Base-by-base conservation (phyloP, 371 early-diverging fungal species). In the Homolaphlyctis polyrhiza region DNA sequence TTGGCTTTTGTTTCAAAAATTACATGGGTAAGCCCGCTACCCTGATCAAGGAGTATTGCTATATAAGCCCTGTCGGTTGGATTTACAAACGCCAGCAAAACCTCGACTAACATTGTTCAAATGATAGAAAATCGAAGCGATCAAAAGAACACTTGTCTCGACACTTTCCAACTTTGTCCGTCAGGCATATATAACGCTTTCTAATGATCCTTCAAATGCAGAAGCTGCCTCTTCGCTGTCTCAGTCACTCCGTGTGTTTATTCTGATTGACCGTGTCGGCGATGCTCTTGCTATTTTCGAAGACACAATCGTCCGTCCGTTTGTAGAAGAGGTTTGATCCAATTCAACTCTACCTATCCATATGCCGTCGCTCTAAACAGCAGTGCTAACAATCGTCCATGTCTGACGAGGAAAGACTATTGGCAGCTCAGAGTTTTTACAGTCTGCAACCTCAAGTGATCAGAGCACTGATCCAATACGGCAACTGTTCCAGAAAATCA, bases 201-300 rank as follows among this genome's bases (percentile, higher is more conserved):
- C 71, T 34, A 48, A 67, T 3, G 74, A 73, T 1, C 71, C 79
- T n/a, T 60, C 72, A 21, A 67, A 76, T 25, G 54, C 57, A 18
- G 57, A 77, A 0, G 78, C 83, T n/a, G 80, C 79, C 8, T 81
- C 86, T 13, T 76, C 83, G 2, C 71, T 91, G 13, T 73, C 78
- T 8, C 89, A 91, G 68, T 89, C 83, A 52, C 68, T 91, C 25
- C 73, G 91, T 43, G 88, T 87, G 0, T 89, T 89, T 69, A 84
- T 87, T 21, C 66, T 89, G 51, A 87, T 92, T 50, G 91, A 92
- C 49, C 84, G 87, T 55, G 83, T 87, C 1, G 66, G 68, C n/a
- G 86, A 86, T 23, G 91, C 90, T 2, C 87, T 86, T 43, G 70
- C 68, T n/a, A 79, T 89, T 13, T 86, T 89, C 45, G 64, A 80